phyloP scores from a whole-genome alignment of 2,329 filamentous ascomycete genomes.

The Claviceps quebecensis region DNA sequence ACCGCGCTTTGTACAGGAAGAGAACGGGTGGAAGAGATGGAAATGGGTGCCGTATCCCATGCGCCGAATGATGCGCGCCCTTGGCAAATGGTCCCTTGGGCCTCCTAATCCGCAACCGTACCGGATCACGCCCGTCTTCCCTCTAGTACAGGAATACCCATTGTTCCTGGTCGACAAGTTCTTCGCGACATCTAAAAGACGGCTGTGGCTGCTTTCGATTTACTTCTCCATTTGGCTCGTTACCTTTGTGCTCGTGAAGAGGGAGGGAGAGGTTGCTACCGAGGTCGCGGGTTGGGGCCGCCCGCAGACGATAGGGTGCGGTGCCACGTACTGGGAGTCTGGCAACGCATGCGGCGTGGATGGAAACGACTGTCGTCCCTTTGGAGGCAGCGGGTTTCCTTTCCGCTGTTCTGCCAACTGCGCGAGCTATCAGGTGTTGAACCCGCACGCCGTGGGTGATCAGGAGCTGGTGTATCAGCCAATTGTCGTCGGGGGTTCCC shows the following conservation, averaged over 20 bases:
- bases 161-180: constrained; percentile 47
- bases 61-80: constrained; percentile 28
- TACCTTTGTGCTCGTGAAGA: constrained; percentile 54
- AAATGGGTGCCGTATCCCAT: constrained; percentile 46
- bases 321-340: constrained; percentile 53
- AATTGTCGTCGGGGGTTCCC: constrained; percentile 52
- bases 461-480: constrained; percentile 49
- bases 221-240: constrained; percentile 56
- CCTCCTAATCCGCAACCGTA: constrained; percentile 35
- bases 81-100: constrained; percentile 38
- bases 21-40: constrained; percentile 31
- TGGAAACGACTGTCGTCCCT: constrained; percentile 61
- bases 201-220: constrained; percentile 40
- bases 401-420: constrained; percentile 68
- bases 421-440: constrained; percentile 47
- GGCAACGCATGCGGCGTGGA: constrained; percentile 63
- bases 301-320: constrained; percentile 53
- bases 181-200: constrained; percentile 44
- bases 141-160: constrained; percentile 52
- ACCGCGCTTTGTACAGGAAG: constrained; percentile 48
- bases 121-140: constrained; percentile 46
- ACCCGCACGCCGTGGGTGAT: constrained; percentile 62
- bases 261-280: constrained; percentile 42
- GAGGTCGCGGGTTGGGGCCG: constrained; percentile 55
- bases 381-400: constrained; percentile 52